Evolutionary conservation across 2,329 filamentous ascomycete species (phyloP).

Genomic region (Ceratocystis cubensis): DNA sequence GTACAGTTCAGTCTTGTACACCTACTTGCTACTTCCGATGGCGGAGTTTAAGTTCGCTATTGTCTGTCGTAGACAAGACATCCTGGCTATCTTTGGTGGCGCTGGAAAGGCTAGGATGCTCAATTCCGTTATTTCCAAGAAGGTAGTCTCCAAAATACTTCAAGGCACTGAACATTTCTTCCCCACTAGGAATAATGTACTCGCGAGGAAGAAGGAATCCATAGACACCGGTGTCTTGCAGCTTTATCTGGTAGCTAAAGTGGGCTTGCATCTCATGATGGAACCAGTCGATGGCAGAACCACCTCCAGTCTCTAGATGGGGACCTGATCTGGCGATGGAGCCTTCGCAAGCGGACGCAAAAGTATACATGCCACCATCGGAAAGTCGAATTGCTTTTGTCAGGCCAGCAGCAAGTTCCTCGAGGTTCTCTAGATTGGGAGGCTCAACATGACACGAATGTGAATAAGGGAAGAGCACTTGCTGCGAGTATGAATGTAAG

Average conservation of each 20-base stretch:
- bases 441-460: constrained; percentile 69
- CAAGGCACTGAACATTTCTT: constrained; percentile 73
- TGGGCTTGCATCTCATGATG: constrained; percentile 73
- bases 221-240: constrained; percentile 86
- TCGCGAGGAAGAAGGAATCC: constrained; percentile 81
- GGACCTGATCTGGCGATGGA: constrained; percentile 19
- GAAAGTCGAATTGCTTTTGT: constrained; percentile 80
- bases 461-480: constrained; percentile 84
- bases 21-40: not conserved
- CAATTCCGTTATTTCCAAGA: constrained; percentile 55
- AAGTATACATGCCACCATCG: constrained; percentile 60
- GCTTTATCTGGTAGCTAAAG: constrained; percentile 87
- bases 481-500: constrained; percentile 88
- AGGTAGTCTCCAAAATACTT: constrained; percentile 75
- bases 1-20: too few species aligned
- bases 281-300: constrained; percentile 88
- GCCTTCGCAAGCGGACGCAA: constrained; percentile 77
- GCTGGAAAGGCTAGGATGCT: constrained; percentile 29
- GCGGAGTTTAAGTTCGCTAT: constrained; percentile 6
- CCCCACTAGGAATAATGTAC: constrained; percentile 76
- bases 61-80: constrained; percentile 7
- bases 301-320: constrained; percentile 62
- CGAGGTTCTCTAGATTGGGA: constrained; percentile 78
- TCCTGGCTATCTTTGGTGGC: constrained; percentile 23
- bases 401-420: constrained; percentile 78